phyloP scores from a whole-genome alignment of 495 filamentous ascomycete species.

The Podospora bellae-mahoneyi region DNA sequence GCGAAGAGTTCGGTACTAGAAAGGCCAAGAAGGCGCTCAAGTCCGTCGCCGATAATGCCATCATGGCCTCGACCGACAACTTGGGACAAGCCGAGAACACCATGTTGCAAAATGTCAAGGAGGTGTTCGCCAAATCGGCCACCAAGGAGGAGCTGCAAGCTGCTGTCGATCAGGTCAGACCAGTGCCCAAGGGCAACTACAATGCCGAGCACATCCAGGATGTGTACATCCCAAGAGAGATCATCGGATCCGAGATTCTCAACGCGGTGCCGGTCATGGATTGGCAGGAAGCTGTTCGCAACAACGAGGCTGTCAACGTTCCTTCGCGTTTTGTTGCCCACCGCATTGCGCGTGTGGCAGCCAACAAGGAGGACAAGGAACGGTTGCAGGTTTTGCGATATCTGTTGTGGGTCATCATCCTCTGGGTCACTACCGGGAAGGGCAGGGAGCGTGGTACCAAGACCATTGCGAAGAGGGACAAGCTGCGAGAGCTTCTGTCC shows the following conservation, averaged over 20 bases:
- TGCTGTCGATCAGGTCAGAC: conserved; percentile 65
- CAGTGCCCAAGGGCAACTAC: conserved; percentile 72
- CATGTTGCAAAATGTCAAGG: conserved; percentile 61
- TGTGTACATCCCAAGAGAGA: conserved; percentile 68
- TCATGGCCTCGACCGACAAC: conserved; percentile 43
- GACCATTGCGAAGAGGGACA: conserved; percentile 46
- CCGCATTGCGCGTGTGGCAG: conserved; percentile 55
- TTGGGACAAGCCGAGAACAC: conserved; percentile 58
- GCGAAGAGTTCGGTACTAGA: conserved; percentile 88
- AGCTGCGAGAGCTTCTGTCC: conserved; percentile 44
- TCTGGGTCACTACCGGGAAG: conserved; percentile 43
- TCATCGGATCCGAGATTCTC: conserved; percentile 62
- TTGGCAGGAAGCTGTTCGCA: conserved; percentile 66
- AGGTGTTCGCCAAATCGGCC: conserved; percentile 54
- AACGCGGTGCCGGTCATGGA: conserved; percentile 64
- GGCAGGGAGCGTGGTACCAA: conserved; percentile 43
- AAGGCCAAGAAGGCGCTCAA: conserved; percentile 84
- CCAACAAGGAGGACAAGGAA: conserved; percentile 52
- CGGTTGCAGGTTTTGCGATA: conserved; percentile 65
- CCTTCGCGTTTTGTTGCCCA: conserved; percentile 64
- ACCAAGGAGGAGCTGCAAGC: conserved; percentile 62
- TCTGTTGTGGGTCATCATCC: conserved; percentile 61
- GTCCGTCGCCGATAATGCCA: conserved; percentile 74
- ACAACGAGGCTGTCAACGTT: conserved; percentile 52
- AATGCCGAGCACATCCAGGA: conserved; percentile 69